Evolutionary conservation across 345 rosid genomes (phyloP).

Genomic region (Citrus glauca): DNA sequence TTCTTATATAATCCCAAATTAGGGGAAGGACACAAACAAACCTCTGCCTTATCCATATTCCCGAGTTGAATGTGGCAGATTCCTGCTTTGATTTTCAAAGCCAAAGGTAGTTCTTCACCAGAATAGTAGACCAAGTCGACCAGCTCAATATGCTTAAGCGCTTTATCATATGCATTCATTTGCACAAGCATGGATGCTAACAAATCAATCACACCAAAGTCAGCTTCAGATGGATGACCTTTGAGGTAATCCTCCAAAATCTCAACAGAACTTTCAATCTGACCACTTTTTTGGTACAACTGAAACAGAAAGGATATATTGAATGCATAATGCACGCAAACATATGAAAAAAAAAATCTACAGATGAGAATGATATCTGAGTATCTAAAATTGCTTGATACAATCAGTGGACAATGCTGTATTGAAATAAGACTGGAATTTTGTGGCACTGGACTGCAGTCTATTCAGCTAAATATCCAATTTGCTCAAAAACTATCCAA

Average conservation of each 20-base stretch:
- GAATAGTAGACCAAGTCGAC: slow-evolving; percentile 28
- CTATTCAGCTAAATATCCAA: background rate
- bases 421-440: background rate
- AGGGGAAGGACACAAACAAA: slow-evolving; percentile 28
- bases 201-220: slow-evolving; percentile 52
- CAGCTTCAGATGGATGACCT: slow-evolving; percentile 47
- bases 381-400: background rate
- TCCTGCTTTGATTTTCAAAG: slow-evolving; percentile 69
- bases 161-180: slow-evolving; percentile 52
- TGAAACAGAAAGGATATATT: background rate
- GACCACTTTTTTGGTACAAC: background rate
- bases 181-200: slow-evolving; percentile 62
- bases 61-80: slow-evolving; percentile 70
- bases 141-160: slow-evolving; percentile 55
- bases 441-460: background rate
- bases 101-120: slow-evolving; percentile 56
- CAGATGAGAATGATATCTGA: background rate
- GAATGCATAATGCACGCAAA: background rate
- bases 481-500: background rate
- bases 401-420: background rate
- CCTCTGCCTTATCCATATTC: slow-evolving; percentile 82
- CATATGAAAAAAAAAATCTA: background rate
- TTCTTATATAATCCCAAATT: background rate
- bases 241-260: slow-evolving; percentile 6
- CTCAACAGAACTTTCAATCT: background rate